phyloP scores from a whole-genome alignment of 1,284 basidiomycete species.

The Laetiporus sulphureus region DNA sequence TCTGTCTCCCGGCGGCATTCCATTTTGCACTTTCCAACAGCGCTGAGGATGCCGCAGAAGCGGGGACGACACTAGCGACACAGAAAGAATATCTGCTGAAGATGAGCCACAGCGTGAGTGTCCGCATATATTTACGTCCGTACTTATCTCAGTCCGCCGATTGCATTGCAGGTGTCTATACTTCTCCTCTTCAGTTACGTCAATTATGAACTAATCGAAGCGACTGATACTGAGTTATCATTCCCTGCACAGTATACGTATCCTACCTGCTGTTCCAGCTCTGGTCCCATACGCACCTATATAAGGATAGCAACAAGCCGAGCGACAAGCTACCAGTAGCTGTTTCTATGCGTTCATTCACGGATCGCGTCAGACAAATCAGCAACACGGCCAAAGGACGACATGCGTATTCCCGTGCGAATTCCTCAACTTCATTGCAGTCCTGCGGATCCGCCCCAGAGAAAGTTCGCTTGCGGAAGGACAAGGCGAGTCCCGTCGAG shows the following conservation, averaged over 20 bases:
- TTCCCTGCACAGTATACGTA: conserved; percentile 46
- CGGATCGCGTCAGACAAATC: conserved; percentile 18
- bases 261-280: conserved; percentile 84
- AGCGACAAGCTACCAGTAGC: conserved; percentile 24
- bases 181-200: neutral
- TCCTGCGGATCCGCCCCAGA: conserved; percentile 1
- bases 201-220: too few relatives aligned
- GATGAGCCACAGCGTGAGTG: conserved; percentile 79
- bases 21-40: conserved; percentile 51
- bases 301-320: conserved; percentile 47
- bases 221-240: too few relatives aligned
- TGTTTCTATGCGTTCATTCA: conserved; percentile 23
- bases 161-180: conserved; percentile 47
- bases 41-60: conserved; percentile 18
- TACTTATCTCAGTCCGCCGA: conserved; percentile 53
- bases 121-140: neutral
- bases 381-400: conserved; percentile 15
- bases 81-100: conserved; percentile 52
- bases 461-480: neutral
- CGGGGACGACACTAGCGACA: conserved; percentile 21
- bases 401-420: conserved; percentile 11
- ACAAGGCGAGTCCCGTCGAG: conserved; percentile 10
- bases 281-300: conserved; percentile 81
- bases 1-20: conserved; percentile 76
- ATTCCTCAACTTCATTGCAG: conserved; percentile 5